Percentiles rank a stretch among this genome's conserved stretches.
phyloP scores from a whole-genome alignment of 176 grass and related monocot genomes.

The Aegilops longissima region DNA sequence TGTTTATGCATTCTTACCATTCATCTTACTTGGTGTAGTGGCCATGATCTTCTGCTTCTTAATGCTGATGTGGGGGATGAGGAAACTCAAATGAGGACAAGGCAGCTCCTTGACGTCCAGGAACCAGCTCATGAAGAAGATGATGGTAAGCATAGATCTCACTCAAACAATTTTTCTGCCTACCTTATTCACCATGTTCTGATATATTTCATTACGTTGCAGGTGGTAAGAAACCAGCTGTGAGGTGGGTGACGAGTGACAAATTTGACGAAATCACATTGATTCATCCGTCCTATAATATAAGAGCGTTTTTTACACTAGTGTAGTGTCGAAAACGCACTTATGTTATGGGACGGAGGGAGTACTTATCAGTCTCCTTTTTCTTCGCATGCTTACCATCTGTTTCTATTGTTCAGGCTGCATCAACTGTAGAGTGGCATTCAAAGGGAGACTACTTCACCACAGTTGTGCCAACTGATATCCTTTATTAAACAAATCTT shows the following conservation, averaged over 20 bases:
- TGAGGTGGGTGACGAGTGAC: slow-evolving; percentile 79
- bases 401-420: slow-evolving; percentile 61
- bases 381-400: slow-evolving; percentile 12
- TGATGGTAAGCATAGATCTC: slow-evolving; percentile 37
- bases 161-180: not conserved
- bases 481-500: slow-evolving; percentile 48
- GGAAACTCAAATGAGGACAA: slow-evolving; percentile 66
- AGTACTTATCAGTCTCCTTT: not conserved
- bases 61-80: slow-evolving; percentile 71
- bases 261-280: slow-evolving; percentile 71
- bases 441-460: slow-evolving; percentile 96
- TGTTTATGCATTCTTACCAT: slow-evolving; percentile 23
- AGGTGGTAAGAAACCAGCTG: slow-evolving; percentile 74
- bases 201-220: slow-evolving; percentile 23
- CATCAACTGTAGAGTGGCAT: slow-evolving; percentile 90
- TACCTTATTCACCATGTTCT: slow-evolving; percentile 11
- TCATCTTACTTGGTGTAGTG: slow-evolving; percentile 54
- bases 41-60: slow-evolving; percentile 75
- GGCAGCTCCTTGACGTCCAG: slow-evolving; percentile 51
- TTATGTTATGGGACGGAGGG: no score
- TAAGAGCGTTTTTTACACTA: not conserved
- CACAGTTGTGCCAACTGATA: slow-evolving; percentile 94
- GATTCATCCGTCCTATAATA: slow-evolving; percentile 58
- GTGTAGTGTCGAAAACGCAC: no score
- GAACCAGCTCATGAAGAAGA: slow-evolving; percentile 54